phyloP scores from a whole-genome alignment of 2,329 filamentous ascomycete species.

The Calonectria pseudoturangicola region DNA sequence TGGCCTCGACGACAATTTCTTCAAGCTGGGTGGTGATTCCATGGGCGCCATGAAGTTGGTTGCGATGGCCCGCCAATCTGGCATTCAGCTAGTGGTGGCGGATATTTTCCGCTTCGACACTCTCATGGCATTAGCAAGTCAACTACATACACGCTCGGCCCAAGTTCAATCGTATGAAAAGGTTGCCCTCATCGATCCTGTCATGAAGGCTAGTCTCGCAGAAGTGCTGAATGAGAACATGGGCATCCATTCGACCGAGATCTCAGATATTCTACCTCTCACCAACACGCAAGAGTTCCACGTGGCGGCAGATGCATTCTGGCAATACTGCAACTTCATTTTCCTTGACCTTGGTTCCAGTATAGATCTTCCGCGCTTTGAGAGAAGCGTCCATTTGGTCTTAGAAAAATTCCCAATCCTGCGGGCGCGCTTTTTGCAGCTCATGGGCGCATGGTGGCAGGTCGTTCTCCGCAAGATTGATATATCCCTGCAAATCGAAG shows the following conservation, averaged over 20 bases:
- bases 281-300: neutral
- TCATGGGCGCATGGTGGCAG: neutral
- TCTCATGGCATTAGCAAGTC: neutral
- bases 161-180: neutral
- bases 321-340: neutral
- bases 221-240: neutral
- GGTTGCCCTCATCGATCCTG: neutral
- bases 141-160: neutral
- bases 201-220: neutral
- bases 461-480: neutral
- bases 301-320: neutral
- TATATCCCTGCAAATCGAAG: neutral
- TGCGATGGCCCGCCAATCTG: constrained; percentile 33
- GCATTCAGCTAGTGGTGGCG: constrained; percentile 30
- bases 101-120: constrained; percentile 37
- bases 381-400: neutral
- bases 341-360: neutral
- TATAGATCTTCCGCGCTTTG: neutral
- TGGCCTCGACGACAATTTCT: constrained; percentile 56
- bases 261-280: neutral
- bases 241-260: neutral
- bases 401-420: neutral
- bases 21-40: constrained; percentile 55
- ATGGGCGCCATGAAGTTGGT: constrained; percentile 52
- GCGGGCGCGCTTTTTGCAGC: neutral